Percentiles rank a stretch among this genome's conserved stretches.
These are phyloP conservation scores for Trichoderma hamatum DNA, from an alignment of 2,329 filamentous ascomycete species.

Conservation along the genomic window DNA sequence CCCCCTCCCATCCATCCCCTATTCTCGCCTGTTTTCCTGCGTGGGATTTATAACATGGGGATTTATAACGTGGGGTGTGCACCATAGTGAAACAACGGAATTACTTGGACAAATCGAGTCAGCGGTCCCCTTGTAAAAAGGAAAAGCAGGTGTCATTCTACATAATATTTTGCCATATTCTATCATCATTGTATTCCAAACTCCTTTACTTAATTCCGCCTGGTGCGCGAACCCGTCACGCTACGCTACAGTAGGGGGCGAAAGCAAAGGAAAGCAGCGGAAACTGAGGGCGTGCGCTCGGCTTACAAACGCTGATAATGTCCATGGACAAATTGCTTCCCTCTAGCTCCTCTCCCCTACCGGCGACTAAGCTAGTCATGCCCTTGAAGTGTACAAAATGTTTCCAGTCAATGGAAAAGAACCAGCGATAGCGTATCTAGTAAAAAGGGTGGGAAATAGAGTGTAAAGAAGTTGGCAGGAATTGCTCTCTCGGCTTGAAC, in stretches of 20 bases:
- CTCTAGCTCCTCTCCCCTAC: background rate
- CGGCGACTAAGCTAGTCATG: background rate
- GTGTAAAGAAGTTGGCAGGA: background rate
- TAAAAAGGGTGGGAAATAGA: background rate
- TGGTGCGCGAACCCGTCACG: slow-evolving; percentile 1
- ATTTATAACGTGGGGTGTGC: background rate
- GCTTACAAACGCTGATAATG: slow-evolving; percentile 3
- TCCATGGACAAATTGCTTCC: background rate
- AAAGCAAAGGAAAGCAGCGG: slow-evolving; percentile 1
- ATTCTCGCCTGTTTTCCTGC: too few relatives aligned
- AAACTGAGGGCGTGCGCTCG: background rate
- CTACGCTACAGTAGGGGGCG: background rate
- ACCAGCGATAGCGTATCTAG: background rate
- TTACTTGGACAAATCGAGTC: background rate
- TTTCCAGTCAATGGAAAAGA: background rate
- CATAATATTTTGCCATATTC: background rate
- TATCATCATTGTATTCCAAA: background rate
- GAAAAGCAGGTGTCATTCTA: background rate
- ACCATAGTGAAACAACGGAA: background rate
- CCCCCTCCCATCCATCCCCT: background rate
- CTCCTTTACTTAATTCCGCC: slow-evolving; percentile 10
- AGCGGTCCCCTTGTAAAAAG: background rate
- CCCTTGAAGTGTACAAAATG: background rate
- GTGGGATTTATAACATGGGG: background rate
- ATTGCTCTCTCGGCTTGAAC: background rate